phyloP scores from a whole-genome alignment of 1,139 yeast species.

The Diutina scorzettiae region DNA sequence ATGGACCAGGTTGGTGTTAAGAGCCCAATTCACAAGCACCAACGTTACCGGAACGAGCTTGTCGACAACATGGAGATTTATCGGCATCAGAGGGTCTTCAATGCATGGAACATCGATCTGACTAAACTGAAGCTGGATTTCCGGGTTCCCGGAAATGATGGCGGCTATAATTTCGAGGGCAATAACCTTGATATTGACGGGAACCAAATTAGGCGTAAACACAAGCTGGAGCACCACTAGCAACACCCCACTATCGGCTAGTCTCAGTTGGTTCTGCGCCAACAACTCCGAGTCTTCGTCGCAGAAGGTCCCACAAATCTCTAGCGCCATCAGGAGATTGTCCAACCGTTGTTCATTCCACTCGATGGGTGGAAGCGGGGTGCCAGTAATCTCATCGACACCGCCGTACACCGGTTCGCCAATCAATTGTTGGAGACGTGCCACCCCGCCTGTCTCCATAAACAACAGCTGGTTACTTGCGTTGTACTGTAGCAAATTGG shows the following conservation, averaged over 20 bases:
- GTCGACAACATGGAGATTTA: slow-evolving; percentile 22
- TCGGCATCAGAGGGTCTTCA: slow-evolving; percentile 60
- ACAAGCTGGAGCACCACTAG: slow-evolving; percentile 56
- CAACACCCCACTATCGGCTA: slow-evolving; percentile 54
- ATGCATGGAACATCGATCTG: slow-evolving; percentile 85
- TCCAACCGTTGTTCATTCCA: slow-evolving; percentile 68
- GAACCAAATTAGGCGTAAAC: slow-evolving; percentile 45
- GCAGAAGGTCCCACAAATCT: slow-evolving; percentile 64
- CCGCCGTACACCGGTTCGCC: slow-evolving; percentile 41
- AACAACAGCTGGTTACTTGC: slow-evolving; percentile 86
- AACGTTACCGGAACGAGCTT: slow-evolving; percentile 50
- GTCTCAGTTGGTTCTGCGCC: slow-evolving; percentile 43
- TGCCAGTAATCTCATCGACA: slow-evolving; percentile 15
- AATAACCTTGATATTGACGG: slow-evolving; percentile 48
- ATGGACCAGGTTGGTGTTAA: slow-evolving; percentile 71
- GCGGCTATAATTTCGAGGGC: slow-evolving; percentile 72
- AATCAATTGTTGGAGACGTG: slow-evolving; percentile 48
- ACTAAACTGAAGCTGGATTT: slow-evolving; percentile 57
- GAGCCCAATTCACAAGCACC: slow-evolving; percentile 74
- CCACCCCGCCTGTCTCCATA: slow-evolving; percentile 71
- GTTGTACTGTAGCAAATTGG: slow-evolving; percentile 67
- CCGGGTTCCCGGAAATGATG: slow-evolving; percentile 51
- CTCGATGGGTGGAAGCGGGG: slow-evolving; percentile 15
- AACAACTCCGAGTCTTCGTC: slow-evolving; percentile 64
- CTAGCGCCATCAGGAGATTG: slow-evolving; percentile 56